phyloP scores from a whole-genome alignment of 208 protist genomes.

The Crithidia mellificae region DNA sequence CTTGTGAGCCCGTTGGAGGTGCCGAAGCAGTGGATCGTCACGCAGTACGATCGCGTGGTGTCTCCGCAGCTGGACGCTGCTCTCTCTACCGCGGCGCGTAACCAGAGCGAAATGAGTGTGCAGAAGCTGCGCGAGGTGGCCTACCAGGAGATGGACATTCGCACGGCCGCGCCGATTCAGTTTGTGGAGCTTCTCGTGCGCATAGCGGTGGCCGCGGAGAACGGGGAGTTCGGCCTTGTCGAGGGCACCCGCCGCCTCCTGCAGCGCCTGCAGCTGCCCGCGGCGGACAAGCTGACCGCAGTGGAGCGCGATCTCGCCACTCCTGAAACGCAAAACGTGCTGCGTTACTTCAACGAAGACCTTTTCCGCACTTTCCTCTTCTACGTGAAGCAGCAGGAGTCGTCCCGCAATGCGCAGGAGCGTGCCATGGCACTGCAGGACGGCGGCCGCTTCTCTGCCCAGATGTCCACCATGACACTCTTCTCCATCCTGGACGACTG shows the following conservation, averaged over 20 bases:
- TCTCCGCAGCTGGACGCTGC: conserved; percentile 70
- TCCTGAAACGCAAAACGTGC: conserved; percentile 55
- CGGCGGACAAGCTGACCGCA: conserved; percentile 10
- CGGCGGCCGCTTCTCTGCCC: conserved; percentile 66
- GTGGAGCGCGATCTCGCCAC: conserved; percentile 41
- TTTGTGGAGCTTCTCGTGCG: conserved; percentile 81
- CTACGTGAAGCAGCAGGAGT: conserved; percentile 75
- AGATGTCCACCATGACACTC: conserved; percentile 53
- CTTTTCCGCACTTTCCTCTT: conserved; percentile 80
- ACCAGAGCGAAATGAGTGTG: conserved; percentile 46
- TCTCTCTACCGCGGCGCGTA: conserved; percentile 40
- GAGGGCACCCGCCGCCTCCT: conserved; percentile 58
- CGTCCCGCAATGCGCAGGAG: conserved; percentile 38
- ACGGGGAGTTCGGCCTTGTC: conserved; percentile 37
- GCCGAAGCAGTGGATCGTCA: conserved; percentile 37
- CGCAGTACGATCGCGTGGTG: conserved; percentile 72
- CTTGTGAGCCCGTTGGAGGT: conserved; percentile 32
- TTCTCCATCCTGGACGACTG: conserved; percentile 74
- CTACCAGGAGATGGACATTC: conserved; percentile 82
- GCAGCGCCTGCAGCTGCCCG: conserved; percentile 37
- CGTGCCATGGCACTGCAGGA: conserved; percentile 48
- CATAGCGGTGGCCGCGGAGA: conserved; percentile 44
- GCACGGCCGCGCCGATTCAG: conserved; percentile 55
- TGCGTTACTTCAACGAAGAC: conserved; percentile 72
- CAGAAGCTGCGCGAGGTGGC: conserved; percentile 48